A percentile compares a stretch with the other conserved stretches of the same genome.
phyloP scores from a whole-genome alignment of 345 rosid genomes.

The Trapa incisa region DNA sequence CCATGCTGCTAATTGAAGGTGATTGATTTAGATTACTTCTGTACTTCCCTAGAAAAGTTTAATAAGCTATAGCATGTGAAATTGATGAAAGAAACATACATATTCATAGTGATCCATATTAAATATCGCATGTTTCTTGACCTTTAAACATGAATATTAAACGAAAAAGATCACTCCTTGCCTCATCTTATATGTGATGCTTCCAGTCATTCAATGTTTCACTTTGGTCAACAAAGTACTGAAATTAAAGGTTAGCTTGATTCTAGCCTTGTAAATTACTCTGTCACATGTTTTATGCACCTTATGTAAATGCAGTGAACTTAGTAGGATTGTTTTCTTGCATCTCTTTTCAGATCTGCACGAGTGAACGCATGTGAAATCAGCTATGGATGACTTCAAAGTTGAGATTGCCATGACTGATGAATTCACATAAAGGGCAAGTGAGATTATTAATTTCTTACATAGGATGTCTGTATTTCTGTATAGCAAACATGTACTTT shows the following conservation, averaged over 20 bases:
- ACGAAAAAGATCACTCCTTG: no score
- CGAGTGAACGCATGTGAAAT: slow-evolving; percentile 99
- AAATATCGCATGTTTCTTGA: no score
- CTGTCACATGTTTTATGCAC: neutral
- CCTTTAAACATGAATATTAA: no score
- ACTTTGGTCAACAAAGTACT: neutral
- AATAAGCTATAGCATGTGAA: neutral
- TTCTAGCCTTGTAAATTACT: neutral
- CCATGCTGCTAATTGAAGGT: slow-evolving; percentile 85
- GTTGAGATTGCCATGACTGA: neutral
- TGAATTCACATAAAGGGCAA: neutral
- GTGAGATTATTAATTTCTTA: slow-evolving; percentile 24
- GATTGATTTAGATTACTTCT: neutral
- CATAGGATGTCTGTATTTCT: slow-evolving; percentile 24
- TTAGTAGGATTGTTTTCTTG: neutral
- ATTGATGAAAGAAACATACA: neutral
- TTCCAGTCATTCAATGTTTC: no score
- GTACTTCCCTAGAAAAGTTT: neutral
- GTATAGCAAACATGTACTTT: slow-evolving; percentile 6
- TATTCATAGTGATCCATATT: neutral
- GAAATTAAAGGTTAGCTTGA: neutral
- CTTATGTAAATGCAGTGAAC: neutral
- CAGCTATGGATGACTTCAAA: slow-evolving; percentile 44
- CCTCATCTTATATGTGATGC: no score
- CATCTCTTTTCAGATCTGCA: slow-evolving; percentile 48